Conservation (phyloP, 1,284 basidiomycete genomes). For the Ganoderma multipileum region DNA sequence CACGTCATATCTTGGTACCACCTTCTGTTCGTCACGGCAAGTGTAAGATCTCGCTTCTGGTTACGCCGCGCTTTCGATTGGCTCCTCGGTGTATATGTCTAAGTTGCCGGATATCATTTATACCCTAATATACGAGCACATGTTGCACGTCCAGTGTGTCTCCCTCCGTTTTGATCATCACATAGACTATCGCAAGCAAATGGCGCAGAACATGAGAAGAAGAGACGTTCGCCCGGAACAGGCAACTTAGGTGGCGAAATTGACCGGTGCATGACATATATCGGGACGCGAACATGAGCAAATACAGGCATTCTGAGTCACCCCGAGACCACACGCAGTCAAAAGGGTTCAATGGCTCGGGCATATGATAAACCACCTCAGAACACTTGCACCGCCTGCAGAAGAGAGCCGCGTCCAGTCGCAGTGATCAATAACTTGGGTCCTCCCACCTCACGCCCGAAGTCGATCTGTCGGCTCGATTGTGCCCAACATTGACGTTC, state of each 20-base stretch:
- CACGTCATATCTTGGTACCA: conserved; percentile 24
- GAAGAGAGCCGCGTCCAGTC: conserved; percentile 19
- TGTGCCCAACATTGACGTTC: conserved; percentile 11
- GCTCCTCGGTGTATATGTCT: conserved; percentile 28
- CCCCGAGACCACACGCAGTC: conserved; percentile 13
- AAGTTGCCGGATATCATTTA: conserved; percentile 19
- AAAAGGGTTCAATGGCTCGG: conserved; percentile 12
- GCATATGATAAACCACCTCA: conserved; percentile 27
- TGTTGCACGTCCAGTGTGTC: conserved; percentile 9
- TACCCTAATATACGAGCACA: conserved; percentile 21
- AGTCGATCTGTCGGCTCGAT: conserved; percentile 16
- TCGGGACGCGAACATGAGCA: conserved; percentile 14
- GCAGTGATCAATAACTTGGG: conserved; percentile 16
- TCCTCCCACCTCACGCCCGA: conserved; percentile 12
- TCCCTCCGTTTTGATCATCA: conserved; percentile 29
- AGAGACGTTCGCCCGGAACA: conserved; percentile 13
- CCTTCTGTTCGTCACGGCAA: conserved; percentile 16
- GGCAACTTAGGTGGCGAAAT: conserved; percentile 23
- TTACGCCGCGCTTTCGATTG: conserved; percentile 7
- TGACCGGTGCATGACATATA: conserved; percentile 3
- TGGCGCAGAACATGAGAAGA: conserved; percentile 13
- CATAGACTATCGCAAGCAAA: conserved; percentile 17
- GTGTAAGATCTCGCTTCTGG: conserved; percentile 15
- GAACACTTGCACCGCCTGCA: conserved; percentile 25
- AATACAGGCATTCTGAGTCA: conserved; percentile 20